Percentiles rank a stretch among this genome's conserved stretches.
These are phyloP conservation scores for Pulveroboletus sp. DNA, from an alignment of 768 basidiomycete genomes.

Conservation along the genomic window DNA sequence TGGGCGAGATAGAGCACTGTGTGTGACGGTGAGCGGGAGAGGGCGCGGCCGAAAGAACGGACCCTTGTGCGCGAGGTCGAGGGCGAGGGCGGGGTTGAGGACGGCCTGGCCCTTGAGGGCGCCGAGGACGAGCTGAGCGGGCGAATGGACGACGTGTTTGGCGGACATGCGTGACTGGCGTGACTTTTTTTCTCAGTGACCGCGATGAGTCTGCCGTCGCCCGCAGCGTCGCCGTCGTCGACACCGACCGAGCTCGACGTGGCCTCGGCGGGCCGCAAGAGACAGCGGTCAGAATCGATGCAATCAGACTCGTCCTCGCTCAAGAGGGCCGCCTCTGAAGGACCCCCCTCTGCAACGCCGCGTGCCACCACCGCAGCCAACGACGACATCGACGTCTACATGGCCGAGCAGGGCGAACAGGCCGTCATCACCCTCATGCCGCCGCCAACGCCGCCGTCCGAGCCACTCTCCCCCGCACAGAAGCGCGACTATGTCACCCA, in stretches of 20 bases:
- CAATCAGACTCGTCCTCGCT: slow-evolving; percentile 71
- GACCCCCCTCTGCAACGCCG: slow-evolving; percentile 26
- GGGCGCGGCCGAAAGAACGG: not conserved
- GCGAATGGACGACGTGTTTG: slow-evolving; percentile 80
- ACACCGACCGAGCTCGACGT: slow-evolving; percentile 38
- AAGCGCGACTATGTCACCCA: slow-evolving; percentile 52
- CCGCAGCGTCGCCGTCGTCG: slow-evolving; percentile 42
- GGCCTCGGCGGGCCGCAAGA: slow-evolving; percentile 46
- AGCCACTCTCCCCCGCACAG: slow-evolving; percentile 36
- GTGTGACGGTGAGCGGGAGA: not conserved
- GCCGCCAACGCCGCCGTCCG: slow-evolving; percentile 26
- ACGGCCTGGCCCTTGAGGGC: slow-evolving; percentile 72
- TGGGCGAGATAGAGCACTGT: slow-evolving; percentile 61
- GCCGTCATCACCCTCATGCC: slow-evolving; percentile 18
- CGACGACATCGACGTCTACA: slow-evolving; percentile 67
- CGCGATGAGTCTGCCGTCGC: slow-evolving; percentile 44
- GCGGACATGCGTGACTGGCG: not conserved
- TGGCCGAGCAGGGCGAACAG: slow-evolving; percentile 55
- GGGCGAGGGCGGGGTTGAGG: slow-evolving; percentile 65
- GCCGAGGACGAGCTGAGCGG: slow-evolving; percentile 71
- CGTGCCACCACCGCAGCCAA: slow-evolving; percentile 34
- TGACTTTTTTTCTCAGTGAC: slow-evolving; percentile 3
- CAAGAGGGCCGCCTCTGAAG: slow-evolving; percentile 79
- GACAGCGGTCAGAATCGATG: slow-evolving; percentile 75
- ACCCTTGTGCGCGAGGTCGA: slow-evolving; percentile 77